Evolutionary conservation across 495 filamentous ascomycete genomes (phyloP), one percentile per base, ranked within the genome.

Genomic region (Articulospora tetracladia): DNA sequence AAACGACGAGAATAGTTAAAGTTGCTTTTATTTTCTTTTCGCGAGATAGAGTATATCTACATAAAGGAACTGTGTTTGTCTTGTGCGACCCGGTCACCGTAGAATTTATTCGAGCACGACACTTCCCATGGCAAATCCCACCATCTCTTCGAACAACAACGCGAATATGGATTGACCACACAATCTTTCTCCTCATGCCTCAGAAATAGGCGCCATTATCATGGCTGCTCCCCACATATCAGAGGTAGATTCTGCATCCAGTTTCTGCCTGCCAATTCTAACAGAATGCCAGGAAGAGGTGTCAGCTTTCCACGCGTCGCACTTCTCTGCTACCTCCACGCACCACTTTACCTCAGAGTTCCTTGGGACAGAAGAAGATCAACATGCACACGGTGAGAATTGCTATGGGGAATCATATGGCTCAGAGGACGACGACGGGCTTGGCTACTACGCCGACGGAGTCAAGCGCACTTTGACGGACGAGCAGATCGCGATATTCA

Each of bases 391-490:
- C 19, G 10, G 3, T 17, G 39, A 44, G n/a, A 15, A 7, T 34
- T 6, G 30, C 30, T 23, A 24, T 30, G 59, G 62, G 25, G 69
- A 76, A 19, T 60, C 77, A 19, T 58, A 72, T 8, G 63, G 72
- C 7, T 70, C 79, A 12, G 77, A 80, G 3, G 80, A 87, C 20
- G 86, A 90, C 17, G 88, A 94, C 64, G 87, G 77, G 8, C 80
- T 97, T 13, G 95, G 93, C 23, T 94, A 92, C 72, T 98, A 97
- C 68, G 76, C 81, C 6, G 93, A 98, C 64, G 93, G 95, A 15
- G 83, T 85, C 55, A 96, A 96, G 70, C 86, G 95, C 6, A 97
- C 92, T 7, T 76, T 98, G 53, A 98, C 95, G 1, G 90, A 97
- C 70, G 89, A 90, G 57, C 89, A 98, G 73, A 90, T 97, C 47